Evolutionary conservation across 2,329 filamentous ascomycete genomes (phyloP).

Genomic region (Orbilia blumenaviensis): DNA sequence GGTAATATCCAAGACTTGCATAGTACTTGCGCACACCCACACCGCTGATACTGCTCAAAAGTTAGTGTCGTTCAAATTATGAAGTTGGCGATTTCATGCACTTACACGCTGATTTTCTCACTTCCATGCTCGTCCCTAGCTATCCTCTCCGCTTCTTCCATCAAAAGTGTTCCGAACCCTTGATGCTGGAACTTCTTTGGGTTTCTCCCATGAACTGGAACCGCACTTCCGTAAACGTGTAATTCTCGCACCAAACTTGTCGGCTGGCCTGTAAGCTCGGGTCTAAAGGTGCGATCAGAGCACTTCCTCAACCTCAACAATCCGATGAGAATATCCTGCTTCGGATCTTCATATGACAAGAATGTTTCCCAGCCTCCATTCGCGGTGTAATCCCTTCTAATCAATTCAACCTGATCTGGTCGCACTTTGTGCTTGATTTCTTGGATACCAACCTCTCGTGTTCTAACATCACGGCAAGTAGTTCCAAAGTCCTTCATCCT

Average conservation of each 20-base stretch:
- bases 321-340: conserved; percentile 96
- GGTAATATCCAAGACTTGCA: conserved; percentile 86
- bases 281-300: conserved; percentile 85
- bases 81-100: conserved; percentile 1
- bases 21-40: conserved; percentile 97
- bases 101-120: conserved; percentile 82
- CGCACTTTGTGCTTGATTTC: conserved; percentile 99
- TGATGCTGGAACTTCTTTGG: conserved; percentile 98
- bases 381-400: conserved; percentile 90
- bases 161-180: conserved; percentile 91
- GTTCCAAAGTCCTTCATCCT: conserved; percentile 99
- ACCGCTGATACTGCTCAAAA: conserved; percentile 74
- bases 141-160: conserved; percentile 98
- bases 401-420: conserved; percentile 93
- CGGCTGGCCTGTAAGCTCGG: conserved; percentile 83
- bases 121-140: conserved; percentile 94
- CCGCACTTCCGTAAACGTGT: conserved; percentile 95
- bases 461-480: conserved; percentile 93
- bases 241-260: conserved; percentile 92
- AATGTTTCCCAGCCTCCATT: conserved; percentile 99
- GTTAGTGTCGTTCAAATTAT: conserved; percentile 13
- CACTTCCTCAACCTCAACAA: conserved; percentile 89
- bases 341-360: conserved; percentile 95
- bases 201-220: conserved; percentile 95
- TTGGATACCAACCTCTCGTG: conserved; percentile 96